Percentiles rank a stretch among this genome's conserved stretches.
phyloP scores from a whole-genome alignment of 2,329 filamentous ascomycete genomes.

The Bipolaris bicolor region DNA sequence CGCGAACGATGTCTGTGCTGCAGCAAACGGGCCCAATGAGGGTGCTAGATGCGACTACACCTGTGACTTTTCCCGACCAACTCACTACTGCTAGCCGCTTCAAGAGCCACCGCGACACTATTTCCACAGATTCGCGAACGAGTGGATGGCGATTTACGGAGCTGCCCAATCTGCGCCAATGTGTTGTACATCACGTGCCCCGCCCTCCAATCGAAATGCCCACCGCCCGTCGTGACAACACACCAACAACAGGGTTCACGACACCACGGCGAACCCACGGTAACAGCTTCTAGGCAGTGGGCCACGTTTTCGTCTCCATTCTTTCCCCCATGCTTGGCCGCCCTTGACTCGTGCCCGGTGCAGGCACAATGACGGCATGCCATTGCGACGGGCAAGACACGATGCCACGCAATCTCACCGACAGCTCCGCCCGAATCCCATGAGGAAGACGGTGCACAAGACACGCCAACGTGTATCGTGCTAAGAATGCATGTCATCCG shows the following conservation, averaged over 20 bases:
- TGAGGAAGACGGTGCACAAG: background rate
- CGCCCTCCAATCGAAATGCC: constrained; percentile 13
- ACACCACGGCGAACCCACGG: constrained; percentile 8
- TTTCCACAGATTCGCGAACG: constrained; percentile 16
- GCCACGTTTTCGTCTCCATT: constrained; percentile 4
- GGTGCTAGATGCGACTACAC: constrained; percentile 16
- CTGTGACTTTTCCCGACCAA: constrained; percentile 22
- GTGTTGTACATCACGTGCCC: constrained; percentile 24
- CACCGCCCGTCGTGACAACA: constrained; percentile 4
- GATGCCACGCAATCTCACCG: background rate
- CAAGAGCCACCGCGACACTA: constrained; percentile 14
- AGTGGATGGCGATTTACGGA: constrained; percentile 23
- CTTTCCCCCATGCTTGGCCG: background rate
- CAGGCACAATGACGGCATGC: background rate
- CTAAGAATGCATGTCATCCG: background rate
- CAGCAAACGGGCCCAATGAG: constrained; percentile 25
- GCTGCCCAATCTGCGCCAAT: constrained; percentile 18
- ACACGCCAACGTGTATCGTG: background rate
- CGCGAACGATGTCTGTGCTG: constrained; percentile 32
- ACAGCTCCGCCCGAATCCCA: background rate
- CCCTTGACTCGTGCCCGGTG: background rate
- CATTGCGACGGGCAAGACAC: background rate
- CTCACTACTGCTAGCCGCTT: constrained; percentile 28
- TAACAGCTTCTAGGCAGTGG: constrained; percentile 3
- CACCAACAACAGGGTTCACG: constrained; percentile 14